These are phyloP conservation scores for Pichia sp. DNA, from an alignment of 1,139 yeast genomes.

Conservation along the genomic window DNA sequence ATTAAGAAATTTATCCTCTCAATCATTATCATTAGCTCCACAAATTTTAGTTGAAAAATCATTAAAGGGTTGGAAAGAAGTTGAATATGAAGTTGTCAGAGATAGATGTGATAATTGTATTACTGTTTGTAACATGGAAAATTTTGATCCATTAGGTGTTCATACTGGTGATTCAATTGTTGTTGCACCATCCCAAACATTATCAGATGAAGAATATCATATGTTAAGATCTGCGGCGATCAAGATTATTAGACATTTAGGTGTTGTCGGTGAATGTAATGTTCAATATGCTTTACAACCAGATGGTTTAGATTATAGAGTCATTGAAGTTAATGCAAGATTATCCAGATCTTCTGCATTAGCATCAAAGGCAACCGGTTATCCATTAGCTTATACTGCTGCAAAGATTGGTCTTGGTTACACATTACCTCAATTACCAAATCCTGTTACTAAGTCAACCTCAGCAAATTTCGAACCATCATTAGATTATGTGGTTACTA, in stretches of 20 bases:
- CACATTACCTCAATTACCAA: conserved; percentile 90
- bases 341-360: conserved; percentile 95
- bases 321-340: conserved; percentile 96
- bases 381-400: conserved; percentile 97
- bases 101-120: conserved; percentile 95
- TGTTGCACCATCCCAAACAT: conserved; percentile 96
- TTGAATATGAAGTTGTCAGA: conserved; percentile 97
- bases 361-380: conserved; percentile 98
- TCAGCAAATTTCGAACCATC: conserved; percentile 97
- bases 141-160: conserved; percentile 95
- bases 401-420: conserved; percentile 94
- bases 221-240: conserved; percentile 97
- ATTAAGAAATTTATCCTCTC: conserved; percentile 78
- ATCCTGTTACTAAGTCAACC: conserved; percentile 94
- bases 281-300: conserved; percentile 97
- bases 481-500: conserved; percentile 91
- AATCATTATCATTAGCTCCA: conserved; percentile 83
- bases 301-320: conserved; percentile 90
- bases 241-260: conserved; percentile 93
- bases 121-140: conserved; percentile 98
- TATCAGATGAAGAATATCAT: conserved; percentile 94
- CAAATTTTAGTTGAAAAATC: conserved; percentile 96
- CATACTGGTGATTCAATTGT: conserved; percentile 99
- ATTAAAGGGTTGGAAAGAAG: conserved; percentile 98
- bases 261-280: conserved; percentile 98